A percentile compares a stretch with the other conserved stretches of the same genome.
These are phyloP conservation scores for Cladosporium sp. DNA, from an alignment of 2,329 filamentous ascomycete species.

Conservation along the genomic window DNA sequence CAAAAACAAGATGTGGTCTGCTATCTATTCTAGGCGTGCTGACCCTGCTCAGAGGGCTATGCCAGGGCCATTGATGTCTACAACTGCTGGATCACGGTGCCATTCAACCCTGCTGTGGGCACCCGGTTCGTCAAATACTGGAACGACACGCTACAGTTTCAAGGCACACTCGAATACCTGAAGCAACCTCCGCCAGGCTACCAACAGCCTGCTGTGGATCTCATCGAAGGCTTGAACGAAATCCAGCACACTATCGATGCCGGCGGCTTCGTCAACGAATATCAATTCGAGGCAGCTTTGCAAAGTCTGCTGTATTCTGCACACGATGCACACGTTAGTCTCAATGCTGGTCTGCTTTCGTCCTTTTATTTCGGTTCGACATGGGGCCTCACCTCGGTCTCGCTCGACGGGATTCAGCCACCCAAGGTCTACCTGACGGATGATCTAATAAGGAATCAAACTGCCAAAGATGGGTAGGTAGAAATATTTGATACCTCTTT, in stretches of 20 bases:
- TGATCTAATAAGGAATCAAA: no score
- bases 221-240: slow-evolving; percentile 28
- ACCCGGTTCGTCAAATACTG: slow-evolving; percentile 37
- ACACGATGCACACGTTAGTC: slow-evolving; percentile 34
- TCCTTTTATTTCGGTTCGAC: no score
- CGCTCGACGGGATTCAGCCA: no score
- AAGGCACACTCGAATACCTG: slow-evolving; percentile 34
- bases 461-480: no score
- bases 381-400: no score
- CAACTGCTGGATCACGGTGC: slow-evolving; percentile 38
- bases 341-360: slow-evolving; percentile 26
- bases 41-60: slow-evolving; percentile 9
- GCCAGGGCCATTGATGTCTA: slow-evolving; percentile 23
- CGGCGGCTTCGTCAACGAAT: slow-evolving; percentile 33
- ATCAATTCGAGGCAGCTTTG: slow-evolving; percentile 35
- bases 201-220: slow-evolving; percentile 33
- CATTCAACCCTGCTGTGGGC: slow-evolving; percentile 38
- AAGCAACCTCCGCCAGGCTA: slow-evolving; percentile 32
- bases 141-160: slow-evolving; percentile 38
- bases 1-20: no score
- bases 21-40: no score
- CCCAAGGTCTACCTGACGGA: no score
- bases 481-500: no score
- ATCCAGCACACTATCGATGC: slow-evolving; percentile 25
- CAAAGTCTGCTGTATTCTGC: slow-evolving; percentile 30